phyloP scores from a whole-genome alignment of 2,329 filamentous ascomycete species.

The Beauveria varroae region DNA sequence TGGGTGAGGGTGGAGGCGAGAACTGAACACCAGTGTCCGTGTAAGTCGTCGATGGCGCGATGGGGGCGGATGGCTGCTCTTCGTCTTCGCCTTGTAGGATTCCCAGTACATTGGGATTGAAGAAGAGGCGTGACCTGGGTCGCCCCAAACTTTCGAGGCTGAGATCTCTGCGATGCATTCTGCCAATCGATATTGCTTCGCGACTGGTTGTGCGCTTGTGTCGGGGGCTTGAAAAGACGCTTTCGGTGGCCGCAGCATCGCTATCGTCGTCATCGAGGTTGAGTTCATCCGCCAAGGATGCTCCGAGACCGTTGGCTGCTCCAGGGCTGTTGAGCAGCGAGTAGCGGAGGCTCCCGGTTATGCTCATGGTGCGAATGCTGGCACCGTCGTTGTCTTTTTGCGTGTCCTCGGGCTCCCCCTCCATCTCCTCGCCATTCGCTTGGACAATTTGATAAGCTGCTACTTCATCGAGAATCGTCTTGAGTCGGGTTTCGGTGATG shows the following conservation, averaged over 20 bases:
- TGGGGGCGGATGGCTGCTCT: conserved; percentile 27
- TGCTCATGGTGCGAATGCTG: conserved; percentile 65
- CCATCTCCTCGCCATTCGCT: conserved; percentile 32
- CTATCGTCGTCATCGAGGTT: conserved; percentile 80
- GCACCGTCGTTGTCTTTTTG: conserved; percentile 61
- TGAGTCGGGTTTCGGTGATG: conserved; percentile 80
- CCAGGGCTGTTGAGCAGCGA: conserved; percentile 58
- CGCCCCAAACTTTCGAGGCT: conserved; percentile 52
- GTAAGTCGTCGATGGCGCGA: conserved; percentile 38
- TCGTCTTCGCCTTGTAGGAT: conserved; percentile 49
- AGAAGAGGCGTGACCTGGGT: conserved; percentile 43
- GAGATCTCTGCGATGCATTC: conserved; percentile 46
- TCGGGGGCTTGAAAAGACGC: conserved; percentile 43
- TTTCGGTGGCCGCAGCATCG: conserved; percentile 63
- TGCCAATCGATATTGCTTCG: conserved; percentile 41
- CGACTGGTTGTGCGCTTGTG: conserved; percentile 50
- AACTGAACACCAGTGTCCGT: conserved; percentile 71
- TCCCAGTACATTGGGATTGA: conserved; percentile 49
- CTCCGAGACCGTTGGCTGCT: conserved; percentile 50
- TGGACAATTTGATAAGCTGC: conserved; percentile 58
- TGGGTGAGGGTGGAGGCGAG: conserved; percentile 73
- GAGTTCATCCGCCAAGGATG: conserved; percentile 86
- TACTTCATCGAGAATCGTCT: conserved; percentile 78
- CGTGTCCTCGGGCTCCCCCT: conserved; percentile 54
- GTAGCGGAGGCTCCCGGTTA: conserved; percentile 65